Evolutionary conservation across 768 basidiomycete genomes (phyloP).

Genomic region (Dacryopinax primogenitus): DNA sequence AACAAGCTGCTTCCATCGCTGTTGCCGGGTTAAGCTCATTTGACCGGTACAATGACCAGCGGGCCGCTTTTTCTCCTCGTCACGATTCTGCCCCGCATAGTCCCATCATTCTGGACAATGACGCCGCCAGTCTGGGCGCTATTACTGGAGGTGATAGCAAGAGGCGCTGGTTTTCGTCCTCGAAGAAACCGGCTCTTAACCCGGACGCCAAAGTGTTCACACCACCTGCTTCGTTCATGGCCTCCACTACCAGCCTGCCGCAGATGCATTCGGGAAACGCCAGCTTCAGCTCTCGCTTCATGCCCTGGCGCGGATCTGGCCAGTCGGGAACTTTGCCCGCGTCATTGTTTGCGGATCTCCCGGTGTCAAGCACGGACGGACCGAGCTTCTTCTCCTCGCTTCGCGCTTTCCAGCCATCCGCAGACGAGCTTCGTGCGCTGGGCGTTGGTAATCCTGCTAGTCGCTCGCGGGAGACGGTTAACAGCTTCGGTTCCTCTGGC

Average conservation of each 20-base stretch:
- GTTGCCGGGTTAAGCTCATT: slow-evolving; percentile 1
- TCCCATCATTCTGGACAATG: background rate
- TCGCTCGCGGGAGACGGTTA: background rate
- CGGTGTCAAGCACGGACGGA: background rate
- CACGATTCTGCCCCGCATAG: slow-evolving; percentile 2
- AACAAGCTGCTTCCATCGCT: background rate
- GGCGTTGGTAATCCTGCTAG: background rate
- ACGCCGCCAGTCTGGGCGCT: background rate
- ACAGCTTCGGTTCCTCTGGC: slow-evolving; percentile 4
- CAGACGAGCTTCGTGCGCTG: background rate
- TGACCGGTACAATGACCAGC: slow-evolving; percentile 4
- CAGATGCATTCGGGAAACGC: background rate
- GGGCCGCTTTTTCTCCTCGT: background rate
- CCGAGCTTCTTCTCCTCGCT: slow-evolving; percentile 6
- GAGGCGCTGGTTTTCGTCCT: slow-evolving; percentile 4
- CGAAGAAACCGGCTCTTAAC: background rate
- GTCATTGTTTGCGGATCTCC: background rate
- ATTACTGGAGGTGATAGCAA: background rate
- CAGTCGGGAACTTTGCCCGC: background rate
- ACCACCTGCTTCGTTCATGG: background rate
- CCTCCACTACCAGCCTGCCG: background rate
- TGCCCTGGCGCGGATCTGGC: background rate
- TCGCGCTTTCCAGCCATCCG: slow-evolving; percentile 2
- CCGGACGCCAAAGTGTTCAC: slow-evolving; percentile 7
- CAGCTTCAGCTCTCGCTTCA: slow-evolving; percentile 7